phyloP scores from a whole-genome alignment of 2,329 filamentous ascomycete species.

The Periconia sp. region DNA sequence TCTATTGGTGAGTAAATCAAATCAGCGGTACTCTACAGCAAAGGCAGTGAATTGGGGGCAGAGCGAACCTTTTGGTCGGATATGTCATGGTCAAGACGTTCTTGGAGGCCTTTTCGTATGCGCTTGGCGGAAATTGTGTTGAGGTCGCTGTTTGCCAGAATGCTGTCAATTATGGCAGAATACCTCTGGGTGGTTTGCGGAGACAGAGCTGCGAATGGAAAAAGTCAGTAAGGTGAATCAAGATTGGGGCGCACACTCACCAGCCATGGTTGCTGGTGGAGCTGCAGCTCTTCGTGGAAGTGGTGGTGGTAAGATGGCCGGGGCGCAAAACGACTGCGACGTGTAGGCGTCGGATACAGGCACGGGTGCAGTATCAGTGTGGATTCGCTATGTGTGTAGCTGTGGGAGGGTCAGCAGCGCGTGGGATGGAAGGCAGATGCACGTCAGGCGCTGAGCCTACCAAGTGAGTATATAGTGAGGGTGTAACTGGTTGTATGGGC shows the following conservation, averaged over 20 bases:
- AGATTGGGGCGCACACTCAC: constrained; percentile 18
- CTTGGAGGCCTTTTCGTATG: constrained; percentile 65
- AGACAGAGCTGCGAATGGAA: constrained; percentile 35
- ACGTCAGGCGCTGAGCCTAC: background rate
- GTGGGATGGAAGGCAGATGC: background rate
- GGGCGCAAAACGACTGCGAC: background rate
- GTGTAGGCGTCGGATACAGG: background rate
- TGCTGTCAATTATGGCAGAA: constrained; percentile 63
- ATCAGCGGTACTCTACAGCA: no score
- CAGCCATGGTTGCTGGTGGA: constrained; percentile 29
- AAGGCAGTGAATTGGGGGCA: background rate
- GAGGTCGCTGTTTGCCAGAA: constrained; percentile 62
- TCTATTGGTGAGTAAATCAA: constrained; percentile 27
- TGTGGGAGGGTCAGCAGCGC: background rate
- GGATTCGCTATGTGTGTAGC: background rate
- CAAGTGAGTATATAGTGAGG: background rate
- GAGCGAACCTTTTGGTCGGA: constrained; percentile 60
- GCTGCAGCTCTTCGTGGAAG: background rate
- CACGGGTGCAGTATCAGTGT: background rate
- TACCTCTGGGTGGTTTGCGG: constrained; percentile 55
- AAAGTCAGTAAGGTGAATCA: constrained; percentile 12
- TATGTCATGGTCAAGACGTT: constrained; percentile 62
- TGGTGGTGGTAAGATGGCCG: background rate
- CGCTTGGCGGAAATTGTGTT: constrained; percentile 67
- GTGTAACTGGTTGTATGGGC: background rate